A percentile compares a stretch with the other conserved stretches of the same genome.
These are phyloP conservation scores for Solanum ahanhuiri DNA, from an alignment of 257 asterid species.

Conservation along the genomic window DNA sequence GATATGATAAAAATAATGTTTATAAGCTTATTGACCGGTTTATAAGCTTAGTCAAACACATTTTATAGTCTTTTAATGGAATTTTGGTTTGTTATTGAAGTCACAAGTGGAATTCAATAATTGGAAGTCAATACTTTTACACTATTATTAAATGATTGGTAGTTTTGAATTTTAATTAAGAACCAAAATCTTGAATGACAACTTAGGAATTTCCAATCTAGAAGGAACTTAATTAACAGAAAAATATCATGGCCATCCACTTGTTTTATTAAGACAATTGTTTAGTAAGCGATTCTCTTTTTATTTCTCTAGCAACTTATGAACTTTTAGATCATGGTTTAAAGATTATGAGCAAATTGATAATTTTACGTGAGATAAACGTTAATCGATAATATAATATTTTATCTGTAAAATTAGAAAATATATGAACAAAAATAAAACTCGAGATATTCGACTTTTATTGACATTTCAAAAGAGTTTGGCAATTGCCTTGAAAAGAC, in stretches of 20 bases:
- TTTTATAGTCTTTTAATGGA: too few species aligned
- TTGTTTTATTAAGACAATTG: background rate
- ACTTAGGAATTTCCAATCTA: background rate
- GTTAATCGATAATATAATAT: background rate
- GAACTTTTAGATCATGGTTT: background rate
- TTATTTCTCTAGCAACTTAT: background rate
- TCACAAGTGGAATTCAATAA: too few species aligned
- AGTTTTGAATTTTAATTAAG: background rate
- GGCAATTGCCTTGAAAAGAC: background rate
- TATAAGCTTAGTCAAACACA: background rate
- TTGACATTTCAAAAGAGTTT: background rate
- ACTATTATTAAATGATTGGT: background rate
- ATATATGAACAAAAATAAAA: background rate
- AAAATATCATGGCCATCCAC: background rate
- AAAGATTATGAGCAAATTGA: background rate
- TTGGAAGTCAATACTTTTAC: too few species aligned
- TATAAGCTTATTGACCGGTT: background rate
- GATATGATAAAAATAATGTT: background rate
- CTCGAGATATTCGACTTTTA: background rate
- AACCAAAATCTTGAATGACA: background rate
- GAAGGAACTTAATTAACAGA: background rate
- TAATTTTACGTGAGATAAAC: background rate
- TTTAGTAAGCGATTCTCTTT: background rate
- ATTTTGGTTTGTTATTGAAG: too few species aligned
- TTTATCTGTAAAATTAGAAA: background rate